Base-by-base conservation (phyloP, 1,139 yeast species). In the Candida sojae region DNA sequence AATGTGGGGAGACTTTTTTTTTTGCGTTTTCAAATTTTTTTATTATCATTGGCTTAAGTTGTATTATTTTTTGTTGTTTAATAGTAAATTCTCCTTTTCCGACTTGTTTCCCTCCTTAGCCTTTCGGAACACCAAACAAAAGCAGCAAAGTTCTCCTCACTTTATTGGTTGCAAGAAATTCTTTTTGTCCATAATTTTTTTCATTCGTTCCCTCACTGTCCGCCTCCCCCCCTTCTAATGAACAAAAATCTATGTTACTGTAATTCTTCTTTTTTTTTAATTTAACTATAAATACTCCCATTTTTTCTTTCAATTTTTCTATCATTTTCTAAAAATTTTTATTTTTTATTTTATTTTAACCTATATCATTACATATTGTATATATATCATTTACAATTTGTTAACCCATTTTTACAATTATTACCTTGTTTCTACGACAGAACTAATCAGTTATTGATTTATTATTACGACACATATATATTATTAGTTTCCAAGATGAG, bases 401-500 rank as follows among this genome's bases (percentile, higher is more conserved):
- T 39, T 26, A n/a, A 13, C 21, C 37, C 8, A 17, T 4, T 25
- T 6, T 36, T 8, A 36, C 29, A 36, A 11, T 36, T 8, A 36
- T 12, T 11, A 25, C 25, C 31, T 39, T 39, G 42, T 39, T 10
- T 30, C 25, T 17, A 29, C 23, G 12, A 39, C 23, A 28, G 10
- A 29, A 5, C 12, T 29, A 25, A 6, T 11, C 34, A 31, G 6
- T 12, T 13, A 9, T 33, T 33, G 12, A 17, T 13, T 17, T 17
- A 17, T 17, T 33, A 33, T 31, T 10, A 31, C 34, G 2, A 26
- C 42, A 29, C 23, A 3, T 17, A 33, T 17, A 33, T 31, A 4
- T 12, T 25, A 12, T 13, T 41, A 21, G 41, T 52, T 44, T 52
- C 51, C 55, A 51, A 49, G 45, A 53, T 53, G 55, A 52, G 39